phyloP scores from a whole-genome alignment of 495 filamentous ascomycete genomes.

The Pseudomonodictys pantanalensis region DNA sequence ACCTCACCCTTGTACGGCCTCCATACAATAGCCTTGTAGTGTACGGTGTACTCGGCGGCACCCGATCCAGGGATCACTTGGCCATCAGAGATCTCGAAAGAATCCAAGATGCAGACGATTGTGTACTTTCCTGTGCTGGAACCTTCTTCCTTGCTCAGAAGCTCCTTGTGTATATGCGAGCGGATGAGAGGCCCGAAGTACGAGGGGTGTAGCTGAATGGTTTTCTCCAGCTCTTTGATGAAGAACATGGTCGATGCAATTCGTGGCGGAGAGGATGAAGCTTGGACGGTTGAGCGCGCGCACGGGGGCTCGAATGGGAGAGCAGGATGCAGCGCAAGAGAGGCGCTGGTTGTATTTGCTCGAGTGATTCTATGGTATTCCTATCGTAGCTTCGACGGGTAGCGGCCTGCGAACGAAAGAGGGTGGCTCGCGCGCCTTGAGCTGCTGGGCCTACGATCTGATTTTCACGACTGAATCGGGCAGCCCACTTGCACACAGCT shows the following conservation, averaged over 20 bases:
- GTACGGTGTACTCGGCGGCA: slow-evolving; percentile 88
- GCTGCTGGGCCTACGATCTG: too few relatives aligned
- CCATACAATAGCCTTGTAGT: slow-evolving; percentile 95
- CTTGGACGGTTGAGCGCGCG: neutral
- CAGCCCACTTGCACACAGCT: too few relatives aligned
- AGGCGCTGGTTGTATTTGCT: neutral
- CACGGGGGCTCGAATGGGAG: neutral
- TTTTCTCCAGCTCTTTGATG: slow-evolving; percentile 89
- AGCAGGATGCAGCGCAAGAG: neutral
- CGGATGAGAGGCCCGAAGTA: slow-evolving; percentile 91
- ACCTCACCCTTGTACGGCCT: slow-evolving; percentile 95
- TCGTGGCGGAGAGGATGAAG: neutral
- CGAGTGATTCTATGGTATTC: neutral
- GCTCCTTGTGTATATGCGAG: slow-evolving; percentile 77
- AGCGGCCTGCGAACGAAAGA: neutral
- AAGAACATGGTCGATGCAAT: slow-evolving; percentile 72
- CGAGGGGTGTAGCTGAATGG: slow-evolving; percentile 90
- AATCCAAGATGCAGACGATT: slow-evolving; percentile 92
- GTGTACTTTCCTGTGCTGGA: slow-evolving; percentile 83
- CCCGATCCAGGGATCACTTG: slow-evolving; percentile 86
- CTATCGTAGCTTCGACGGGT: neutral
- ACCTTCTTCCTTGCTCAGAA: slow-evolving; percentile 90
- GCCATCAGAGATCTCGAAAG: slow-evolving; percentile 83
- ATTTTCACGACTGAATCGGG: too few relatives aligned
- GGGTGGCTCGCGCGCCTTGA: neutral